phyloP scores from a whole-genome alignment of 257 asterid genomes.

The Primulina eburnea region DNA sequence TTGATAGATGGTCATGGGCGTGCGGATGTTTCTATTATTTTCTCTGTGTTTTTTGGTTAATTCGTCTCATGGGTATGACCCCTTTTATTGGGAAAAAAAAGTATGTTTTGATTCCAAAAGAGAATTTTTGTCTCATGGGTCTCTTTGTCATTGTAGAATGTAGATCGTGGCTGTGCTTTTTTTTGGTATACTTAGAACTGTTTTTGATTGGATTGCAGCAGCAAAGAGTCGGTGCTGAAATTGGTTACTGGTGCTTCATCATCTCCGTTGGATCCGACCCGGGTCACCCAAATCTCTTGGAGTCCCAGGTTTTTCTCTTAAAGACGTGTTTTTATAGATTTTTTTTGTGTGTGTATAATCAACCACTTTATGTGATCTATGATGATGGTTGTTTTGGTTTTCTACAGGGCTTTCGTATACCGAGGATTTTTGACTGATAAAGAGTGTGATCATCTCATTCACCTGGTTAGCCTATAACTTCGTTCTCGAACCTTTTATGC shows the following conservation, averaged over 20 bases:
- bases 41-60: slow-evolving; percentile 42
- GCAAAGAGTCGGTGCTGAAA: slow-evolving; percentile 47
- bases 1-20: slow-evolving; percentile 38
- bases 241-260: slow-evolving; percentile 42
- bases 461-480: slow-evolving; percentile 50
- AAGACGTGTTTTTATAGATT: not conserved
- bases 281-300: slow-evolving; percentile 85
- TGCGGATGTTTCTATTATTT: slow-evolving; percentile 33
- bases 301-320: slow-evolving; percentile 52
- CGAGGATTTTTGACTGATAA: slow-evolving; percentile 60
- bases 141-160: slow-evolving; percentile 18
- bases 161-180: slow-evolving; percentile 32
- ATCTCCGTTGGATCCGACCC: slow-evolving; percentile 66
- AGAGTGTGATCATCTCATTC: slow-evolving; percentile 82
- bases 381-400: slow-evolving; percentile 22
- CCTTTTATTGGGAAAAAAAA: not conserved
- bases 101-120: not conserved
- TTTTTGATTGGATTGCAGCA: slow-evolving; percentile 20
- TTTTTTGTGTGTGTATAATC: not conserved
- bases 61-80: slow-evolving; percentile 42
- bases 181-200: not conserved
- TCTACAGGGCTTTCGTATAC: slow-evolving; percentile 71
- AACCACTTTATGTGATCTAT: slow-evolving; percentile 3
- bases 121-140: not conserved
- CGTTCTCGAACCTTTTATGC: not conserved